Evolutionary conservation across 2,329 filamentous ascomycete genomes (phyloP).

Genomic region (Dactylellina leptospora): DNA sequence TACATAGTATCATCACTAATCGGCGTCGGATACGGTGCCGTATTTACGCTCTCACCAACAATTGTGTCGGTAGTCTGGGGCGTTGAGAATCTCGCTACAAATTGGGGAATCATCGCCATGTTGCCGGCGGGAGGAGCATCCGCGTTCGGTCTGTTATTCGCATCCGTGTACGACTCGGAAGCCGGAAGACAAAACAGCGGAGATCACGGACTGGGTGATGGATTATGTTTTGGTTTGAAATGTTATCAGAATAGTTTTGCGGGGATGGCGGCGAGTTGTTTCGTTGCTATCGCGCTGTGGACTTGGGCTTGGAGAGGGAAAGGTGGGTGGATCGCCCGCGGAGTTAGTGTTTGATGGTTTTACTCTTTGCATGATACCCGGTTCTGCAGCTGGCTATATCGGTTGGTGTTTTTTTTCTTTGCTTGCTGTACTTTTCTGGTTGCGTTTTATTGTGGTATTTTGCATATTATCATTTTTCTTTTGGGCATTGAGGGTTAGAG

Average conservation of each 20-base stretch:
- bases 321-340: slow-evolving; percentile 54
- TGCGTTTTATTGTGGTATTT: neutral
- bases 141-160: slow-evolving; percentile 91
- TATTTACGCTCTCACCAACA: slow-evolving; percentile 88
- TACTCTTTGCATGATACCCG: slow-evolving; percentile 7
- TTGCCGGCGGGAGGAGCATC: slow-evolving; percentile 87
- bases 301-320: slow-evolving; percentile 59
- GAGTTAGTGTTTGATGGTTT: slow-evolving; percentile 54
- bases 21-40: slow-evolving; percentile 89
- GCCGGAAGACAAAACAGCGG: slow-evolving; percentile 63
- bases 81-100: slow-evolving; percentile 97
- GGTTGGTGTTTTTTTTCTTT: neutral
- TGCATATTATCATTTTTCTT: neutral
- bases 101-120: slow-evolving; percentile 95
- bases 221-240: slow-evolving; percentile 79
- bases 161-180: slow-evolving; percentile 76
- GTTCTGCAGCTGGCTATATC: neutral
- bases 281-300: slow-evolving; percentile 60
- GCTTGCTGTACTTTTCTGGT: slow-evolving; percentile 1
- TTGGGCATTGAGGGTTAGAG: neutral
- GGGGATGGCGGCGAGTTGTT: slow-evolving; percentile 75
- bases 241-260: slow-evolving; percentile 87
- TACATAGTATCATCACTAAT: slow-evolving; percentile 85
- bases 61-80: slow-evolving; percentile 98
- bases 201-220: slow-evolving; percentile 58